These are phyloP conservation scores for Phytophthora ohioensis DNA, from an alignment of 352 stramenopile species.

Conservation along the genomic window DNA sequence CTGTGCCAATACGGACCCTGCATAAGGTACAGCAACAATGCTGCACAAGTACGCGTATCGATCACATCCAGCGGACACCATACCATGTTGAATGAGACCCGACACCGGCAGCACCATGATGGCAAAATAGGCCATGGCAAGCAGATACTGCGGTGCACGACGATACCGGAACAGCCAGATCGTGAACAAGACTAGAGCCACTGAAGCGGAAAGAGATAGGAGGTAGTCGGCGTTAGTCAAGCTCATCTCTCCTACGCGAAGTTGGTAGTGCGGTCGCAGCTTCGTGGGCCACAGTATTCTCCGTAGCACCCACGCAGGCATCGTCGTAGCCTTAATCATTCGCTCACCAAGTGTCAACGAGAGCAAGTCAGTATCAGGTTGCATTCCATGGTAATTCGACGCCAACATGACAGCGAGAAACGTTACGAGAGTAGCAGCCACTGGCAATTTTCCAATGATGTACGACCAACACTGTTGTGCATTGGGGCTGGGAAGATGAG, in stretches of 20 bases:
- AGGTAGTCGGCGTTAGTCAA: conserved; percentile 45
- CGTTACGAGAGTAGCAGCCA: conserved; percentile 24
- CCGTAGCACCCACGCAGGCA: conserved; percentile 46
- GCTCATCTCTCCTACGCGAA: conserved; percentile 48
- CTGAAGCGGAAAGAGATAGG: conserved; percentile 31
- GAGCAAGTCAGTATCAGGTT: conserved; percentile 52
- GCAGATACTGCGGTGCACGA: conserved; percentile 35
- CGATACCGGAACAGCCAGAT: conserved; percentile 29
- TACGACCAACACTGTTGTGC: conserved; percentile 32
- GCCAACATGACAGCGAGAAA: conserved; percentile 54
- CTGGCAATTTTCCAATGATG: conserved; percentile 32
- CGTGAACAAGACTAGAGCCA: conserved; percentile 27
- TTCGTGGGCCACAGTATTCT: conserved; percentile 54
- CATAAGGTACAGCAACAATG: conserved; percentile 53
- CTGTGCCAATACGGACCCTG: conserved; percentile 27
- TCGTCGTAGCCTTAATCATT: conserved; percentile 54
- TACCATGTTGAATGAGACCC: conserved; percentile 77
- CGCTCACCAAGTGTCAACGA: conserved; percentile 46
- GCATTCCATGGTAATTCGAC: conserved; percentile 55
- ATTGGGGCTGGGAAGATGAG: conserved; percentile 13
- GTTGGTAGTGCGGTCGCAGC: conserved; percentile 68
- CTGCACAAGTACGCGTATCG: conserved; percentile 77
- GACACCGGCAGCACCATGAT: conserved; percentile 65
- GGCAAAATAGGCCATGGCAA: conserved; percentile 49
- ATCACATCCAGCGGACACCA: conserved; percentile 59